Percentiles rank a stretch among this genome's conserved stretches.
Conservation (phyloP, 2,329 filamentous ascomycete genomes). For the Emergomyces pasteurianus region DNA sequence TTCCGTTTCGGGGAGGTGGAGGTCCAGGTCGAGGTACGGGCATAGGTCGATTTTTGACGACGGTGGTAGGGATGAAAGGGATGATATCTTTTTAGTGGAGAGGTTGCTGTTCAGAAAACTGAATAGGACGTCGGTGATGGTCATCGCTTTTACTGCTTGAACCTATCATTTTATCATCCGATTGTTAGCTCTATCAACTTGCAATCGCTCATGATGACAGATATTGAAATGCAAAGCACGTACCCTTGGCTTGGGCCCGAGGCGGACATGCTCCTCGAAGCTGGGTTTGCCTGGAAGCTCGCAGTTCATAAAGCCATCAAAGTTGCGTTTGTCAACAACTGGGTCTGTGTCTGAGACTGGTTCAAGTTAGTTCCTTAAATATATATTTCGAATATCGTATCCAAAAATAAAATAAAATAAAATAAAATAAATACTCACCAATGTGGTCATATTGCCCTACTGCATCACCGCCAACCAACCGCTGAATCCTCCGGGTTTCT, state of each 20-base stretch:
- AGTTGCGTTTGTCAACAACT: conserved; percentile 25
- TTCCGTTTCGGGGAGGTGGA: conserved; percentile 17
- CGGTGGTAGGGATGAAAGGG: neutral
- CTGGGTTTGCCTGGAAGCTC: conserved; percentile 22
- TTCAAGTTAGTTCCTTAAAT: neutral
- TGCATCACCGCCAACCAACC: conserved; percentile 28
- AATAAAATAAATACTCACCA: conserved; percentile 17
- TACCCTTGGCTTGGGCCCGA: conserved; percentile 29
- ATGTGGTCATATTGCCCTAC: conserved; percentile 25
- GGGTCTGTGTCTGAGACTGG: conserved; percentile 21
- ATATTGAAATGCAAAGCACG: conserved; percentile 3
- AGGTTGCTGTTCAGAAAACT: conserved; percentile 18
- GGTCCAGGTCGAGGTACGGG: conserved; percentile 1
- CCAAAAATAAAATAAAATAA: too few relatives aligned
- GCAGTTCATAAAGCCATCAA: conserved; percentile 30
- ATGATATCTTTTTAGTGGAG: neutral
- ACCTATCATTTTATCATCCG: conserved; percentile 14
- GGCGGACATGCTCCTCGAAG: conserved; percentile 28
- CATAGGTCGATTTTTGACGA: neutral
- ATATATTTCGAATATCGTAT: neutral
- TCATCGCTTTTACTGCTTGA: conserved; percentile 24
- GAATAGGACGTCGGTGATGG: conserved; percentile 26
- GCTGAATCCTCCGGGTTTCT: conserved; percentile 29
- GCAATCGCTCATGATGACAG: neutral
- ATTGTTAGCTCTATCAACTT: conserved; percentile 11